Base-by-base conservation (phyloP, 2,329 filamentous ascomycete species). In the Leptosphaerulina australis region DNA sequence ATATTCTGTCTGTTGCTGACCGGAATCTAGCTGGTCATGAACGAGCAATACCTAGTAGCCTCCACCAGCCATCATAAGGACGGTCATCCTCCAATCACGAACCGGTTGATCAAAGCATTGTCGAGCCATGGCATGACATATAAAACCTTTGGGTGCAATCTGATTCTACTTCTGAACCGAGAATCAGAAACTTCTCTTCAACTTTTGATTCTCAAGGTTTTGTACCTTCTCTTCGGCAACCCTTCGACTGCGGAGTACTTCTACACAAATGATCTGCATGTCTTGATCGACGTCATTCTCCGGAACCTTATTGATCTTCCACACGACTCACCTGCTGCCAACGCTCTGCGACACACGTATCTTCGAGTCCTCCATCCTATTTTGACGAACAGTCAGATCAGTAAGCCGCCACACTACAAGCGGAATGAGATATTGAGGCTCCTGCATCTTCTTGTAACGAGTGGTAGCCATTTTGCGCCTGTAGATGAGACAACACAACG, bases 131-230 rank as follows among this genome's bases (percentile, higher is more conserved):
- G 93, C 3, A 83, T 85, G 38, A 80, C 80, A 1, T 97, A 91
- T 71, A 92, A 93, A 68, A 97, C 93, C 0, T 99, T 99, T 77
- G 94, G 94, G 43, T 93, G 97, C 76, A 99, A 97, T 62, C 88
- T 99, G 53, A 99, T 99, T 57, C 79, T 99, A 4, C 82, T 99
- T 1, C 81, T 99, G 29, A 99, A 99, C 70, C 87, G 94, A 63
- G 94, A 97, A 78, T 82, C 88, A 8, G 92, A 97, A 73, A 96
- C 94, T 0, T 93, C 91, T 1, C 83, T 96, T 28, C 95, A 99
- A 73, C 81, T 99, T 20, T 82, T 99, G n/a, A 97, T 97, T 52
- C 81, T 99, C 31, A 99, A 99, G 74, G 83, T 97, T 4, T 80
- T 99, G 21, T 99, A 97, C 74, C 84, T 99, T 26, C 82, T 99